These are phyloP conservation scores for Trypanosoma grayi DNA, from an alignment of 208 protist genomes.

Conservation along the genomic window DNA sequence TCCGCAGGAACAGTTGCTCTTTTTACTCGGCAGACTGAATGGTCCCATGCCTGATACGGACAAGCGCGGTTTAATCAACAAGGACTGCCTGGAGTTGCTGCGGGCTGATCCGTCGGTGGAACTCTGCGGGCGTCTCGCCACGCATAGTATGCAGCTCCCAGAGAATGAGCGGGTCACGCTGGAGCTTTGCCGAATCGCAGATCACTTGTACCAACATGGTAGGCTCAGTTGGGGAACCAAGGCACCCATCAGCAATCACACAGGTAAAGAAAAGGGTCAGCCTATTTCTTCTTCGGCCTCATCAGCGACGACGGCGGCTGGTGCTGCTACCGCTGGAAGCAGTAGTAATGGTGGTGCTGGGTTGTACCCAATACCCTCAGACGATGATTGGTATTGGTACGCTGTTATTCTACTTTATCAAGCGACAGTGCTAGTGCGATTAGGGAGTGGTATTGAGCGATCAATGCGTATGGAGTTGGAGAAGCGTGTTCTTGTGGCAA, in stretches of 20 bases:
- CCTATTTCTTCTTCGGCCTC: neutral
- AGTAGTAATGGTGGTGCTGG: neutral
- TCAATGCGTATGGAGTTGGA: constrained; percentile 28
- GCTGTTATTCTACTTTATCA: constrained; percentile 56
- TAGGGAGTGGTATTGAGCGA: constrained; percentile 32
- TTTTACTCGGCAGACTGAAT: constrained; percentile 48
- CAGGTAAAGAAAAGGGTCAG: constrained; percentile 10
- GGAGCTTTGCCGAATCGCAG: constrained; percentile 66
- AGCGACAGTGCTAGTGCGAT: constrained; percentile 33
- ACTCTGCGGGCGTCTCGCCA: constrained; percentile 70
- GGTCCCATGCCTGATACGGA: constrained; percentile 41
- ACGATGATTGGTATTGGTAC: constrained; percentile 70
- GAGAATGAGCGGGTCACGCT: constrained; percentile 58
- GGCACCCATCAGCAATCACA: constrained; percentile 1
- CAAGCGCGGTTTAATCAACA: constrained; percentile 38
- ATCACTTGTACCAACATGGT: constrained; percentile 59
- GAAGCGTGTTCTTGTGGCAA: constrained; percentile 40
- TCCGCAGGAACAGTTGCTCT: constrained; percentile 75
- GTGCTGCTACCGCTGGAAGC: neutral
- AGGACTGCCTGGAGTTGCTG: constrained; percentile 53
- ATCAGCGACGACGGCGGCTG: neutral
- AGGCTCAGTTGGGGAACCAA: constrained; percentile 73
- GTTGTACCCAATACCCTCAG: constrained; percentile 31
- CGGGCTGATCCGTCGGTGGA: constrained; percentile 63
- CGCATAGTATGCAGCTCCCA: constrained; percentile 45